These are phyloP conservation scores for Trichomonas vaginalis DNA, from an alignment of 208 protist genomes.

Conservation along the genomic window DNA sequence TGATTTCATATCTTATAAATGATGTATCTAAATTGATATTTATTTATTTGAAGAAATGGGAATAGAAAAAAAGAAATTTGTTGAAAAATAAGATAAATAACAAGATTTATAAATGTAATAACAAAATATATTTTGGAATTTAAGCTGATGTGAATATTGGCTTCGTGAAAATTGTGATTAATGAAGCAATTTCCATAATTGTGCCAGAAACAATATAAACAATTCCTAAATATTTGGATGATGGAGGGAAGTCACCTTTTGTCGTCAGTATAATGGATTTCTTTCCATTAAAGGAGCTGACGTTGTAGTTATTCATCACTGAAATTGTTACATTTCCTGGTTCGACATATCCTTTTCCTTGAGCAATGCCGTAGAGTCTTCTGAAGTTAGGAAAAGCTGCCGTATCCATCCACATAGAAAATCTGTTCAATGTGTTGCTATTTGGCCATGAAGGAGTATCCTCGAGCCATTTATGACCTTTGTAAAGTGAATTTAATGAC, in stretches of 20 bases:
- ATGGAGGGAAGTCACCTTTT: background rate
- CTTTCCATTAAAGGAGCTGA: background rate
- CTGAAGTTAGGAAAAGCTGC: background rate
- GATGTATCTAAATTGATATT: background rate
- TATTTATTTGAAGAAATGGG: background rate
- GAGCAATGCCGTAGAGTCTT: background rate
- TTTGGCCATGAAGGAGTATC: background rate
- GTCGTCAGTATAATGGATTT: background rate
- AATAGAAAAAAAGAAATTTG: background rate
- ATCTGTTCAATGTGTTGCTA: background rate
- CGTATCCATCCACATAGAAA: background rate
- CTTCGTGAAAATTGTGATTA: background rate
- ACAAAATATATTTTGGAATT: background rate
- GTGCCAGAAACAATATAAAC: background rate
- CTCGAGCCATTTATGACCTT: conserved; percentile 1
- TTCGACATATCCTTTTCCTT: background rate
- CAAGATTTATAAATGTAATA: background rate
- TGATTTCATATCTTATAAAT: background rate
- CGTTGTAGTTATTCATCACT: background rate
- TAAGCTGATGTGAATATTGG: background rate
- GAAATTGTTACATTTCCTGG: background rate
- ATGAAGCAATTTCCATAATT: background rate
- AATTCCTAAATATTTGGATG: background rate
- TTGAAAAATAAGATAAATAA: background rate
- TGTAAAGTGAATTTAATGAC: background rate